phyloP scores from a whole-genome alignment of 306 rosid genomes.

The Dicorynia guianensis region DNA sequence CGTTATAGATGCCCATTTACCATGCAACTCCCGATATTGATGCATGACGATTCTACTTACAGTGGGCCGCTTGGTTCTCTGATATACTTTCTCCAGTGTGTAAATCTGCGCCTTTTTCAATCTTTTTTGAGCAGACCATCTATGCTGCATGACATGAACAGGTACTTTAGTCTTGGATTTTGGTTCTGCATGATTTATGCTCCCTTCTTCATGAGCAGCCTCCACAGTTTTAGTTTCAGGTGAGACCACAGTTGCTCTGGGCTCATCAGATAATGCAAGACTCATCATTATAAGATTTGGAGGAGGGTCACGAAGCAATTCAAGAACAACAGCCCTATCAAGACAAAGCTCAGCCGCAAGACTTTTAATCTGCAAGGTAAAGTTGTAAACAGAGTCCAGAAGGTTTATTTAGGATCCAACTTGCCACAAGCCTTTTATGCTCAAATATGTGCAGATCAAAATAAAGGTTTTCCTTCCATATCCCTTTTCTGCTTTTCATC shows the following conservation, averaged over 20 bases:
- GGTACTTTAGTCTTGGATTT: conserved; percentile 57
- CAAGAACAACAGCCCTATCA: conserved; percentile 82
- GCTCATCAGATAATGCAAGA: conserved; percentile 74
- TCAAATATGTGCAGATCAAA: not conserved
- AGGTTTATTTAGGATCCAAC: conserved; percentile 12
- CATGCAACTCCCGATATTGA: conserved; percentile 28
- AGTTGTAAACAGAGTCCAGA: conserved; percentile 29
- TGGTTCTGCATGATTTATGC: conserved; percentile 39
- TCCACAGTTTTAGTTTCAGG: conserved; percentile 54
- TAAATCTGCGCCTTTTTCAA: conserved; percentile 75
- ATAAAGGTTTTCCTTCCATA: conserved; percentile 14
- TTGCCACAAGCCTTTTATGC: conserved; percentile 19
- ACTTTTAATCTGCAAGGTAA: conserved; percentile 69
- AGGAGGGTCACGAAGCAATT: conserved; percentile 91
- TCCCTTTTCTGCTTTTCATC: not conserved
- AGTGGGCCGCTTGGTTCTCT: conserved; percentile 88
- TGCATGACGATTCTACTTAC: conserved; percentile 60
- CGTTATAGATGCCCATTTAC: not conserved
- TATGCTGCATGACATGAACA: conserved; percentile 71
- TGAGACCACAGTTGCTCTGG: conserved; percentile 39
- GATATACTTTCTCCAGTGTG: conserved; percentile 80
- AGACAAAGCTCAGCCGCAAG: conserved; percentile 96
- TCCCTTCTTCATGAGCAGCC: conserved; percentile 48
- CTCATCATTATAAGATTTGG: conserved; percentile 81
- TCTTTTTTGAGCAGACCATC: conserved; percentile 77